These are phyloP conservation scores for Articulospora tetracladia DNA, from an alignment of 495 filamentous ascomycete species.

Conservation along the genomic window DNA sequence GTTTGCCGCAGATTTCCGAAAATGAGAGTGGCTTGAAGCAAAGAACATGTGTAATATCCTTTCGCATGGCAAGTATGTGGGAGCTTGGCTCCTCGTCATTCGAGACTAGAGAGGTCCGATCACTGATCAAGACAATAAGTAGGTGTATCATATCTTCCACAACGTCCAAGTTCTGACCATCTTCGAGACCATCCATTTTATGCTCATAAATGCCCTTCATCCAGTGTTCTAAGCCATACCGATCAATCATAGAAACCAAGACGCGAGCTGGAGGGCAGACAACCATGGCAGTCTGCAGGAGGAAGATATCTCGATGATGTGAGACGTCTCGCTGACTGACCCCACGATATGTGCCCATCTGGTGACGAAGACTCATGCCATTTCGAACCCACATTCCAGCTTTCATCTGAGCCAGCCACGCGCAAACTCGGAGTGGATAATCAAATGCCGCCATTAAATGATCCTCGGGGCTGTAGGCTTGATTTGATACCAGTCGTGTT, in stretches of 20 bases:
- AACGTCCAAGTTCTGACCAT: conserved; percentile 82
- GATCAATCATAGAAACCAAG: conserved; percentile 84
- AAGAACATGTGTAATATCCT: conserved; percentile 88
- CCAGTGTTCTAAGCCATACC: conserved; percentile 89
- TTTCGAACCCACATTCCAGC: conserved; percentile 98
- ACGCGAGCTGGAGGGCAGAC: conserved; percentile 80
- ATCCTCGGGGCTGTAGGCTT: conserved; percentile 60
- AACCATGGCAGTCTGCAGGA: conserved; percentile 87
- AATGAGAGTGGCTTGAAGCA: conserved; percentile 96
- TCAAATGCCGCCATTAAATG: conserved; percentile 87
- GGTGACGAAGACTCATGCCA: conserved; percentile 89
- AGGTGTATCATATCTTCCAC: conserved; percentile 95
- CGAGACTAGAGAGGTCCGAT: conserved; percentile 75
- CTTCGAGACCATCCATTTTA: conserved; percentile 65
- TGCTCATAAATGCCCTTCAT: conserved; percentile 74
- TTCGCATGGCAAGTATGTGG: conserved; percentile 67
- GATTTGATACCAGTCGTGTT: conserved; percentile 44
- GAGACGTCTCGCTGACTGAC: conserved; percentile 85
- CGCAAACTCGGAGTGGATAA: conserved; percentile 86
- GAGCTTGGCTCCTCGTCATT: conserved; percentile 61
- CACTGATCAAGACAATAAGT: conserved; percentile 84
- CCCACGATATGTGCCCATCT: conserved; percentile 87
- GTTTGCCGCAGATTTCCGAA: conserved; percentile 76
- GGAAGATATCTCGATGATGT: conserved; percentile 91
- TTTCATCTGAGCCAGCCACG: conserved; percentile 97